These are phyloP conservation scores for Medicago arabica DNA, from an alignment of 306 rosid genomes.

Conservation along the genomic window DNA sequence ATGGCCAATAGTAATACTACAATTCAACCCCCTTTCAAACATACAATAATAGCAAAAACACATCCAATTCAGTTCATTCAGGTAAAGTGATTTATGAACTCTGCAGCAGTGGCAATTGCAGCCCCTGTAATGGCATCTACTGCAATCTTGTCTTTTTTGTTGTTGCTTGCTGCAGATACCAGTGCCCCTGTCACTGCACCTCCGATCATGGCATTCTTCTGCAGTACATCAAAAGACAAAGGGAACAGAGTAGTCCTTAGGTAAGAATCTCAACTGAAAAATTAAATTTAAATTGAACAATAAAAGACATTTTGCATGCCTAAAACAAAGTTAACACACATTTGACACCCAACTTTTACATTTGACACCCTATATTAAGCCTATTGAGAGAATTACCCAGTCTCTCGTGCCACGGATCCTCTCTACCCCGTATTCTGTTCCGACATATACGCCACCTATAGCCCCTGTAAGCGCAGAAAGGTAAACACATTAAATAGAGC, in stretches of 20 bases:
- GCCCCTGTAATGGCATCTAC: conserved; percentile 86
- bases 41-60: conserved; percentile 18
- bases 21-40: conserved; percentile 27
- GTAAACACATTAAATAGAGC: conserved; percentile 8
- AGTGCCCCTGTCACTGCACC: conserved; percentile 89
- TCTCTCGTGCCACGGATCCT: conserved; percentile 82
- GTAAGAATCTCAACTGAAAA: conserved; percentile 34
- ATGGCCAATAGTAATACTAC: too few relatives aligned
- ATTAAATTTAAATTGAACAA: conserved; percentile 6
- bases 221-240: conserved; percentile 49
- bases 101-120: conserved; percentile 92
- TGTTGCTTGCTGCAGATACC: conserved; percentile 58
- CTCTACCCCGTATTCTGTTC: conserved; percentile 78
- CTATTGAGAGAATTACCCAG: conserved; percentile 64
- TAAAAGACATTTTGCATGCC: background rate
- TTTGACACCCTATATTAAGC: background rate
- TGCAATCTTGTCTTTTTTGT: conserved; percentile 57
- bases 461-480: conserved; percentile 55
- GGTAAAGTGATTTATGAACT: conserved; percentile 79
- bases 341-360: conserved; percentile 5
- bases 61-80: conserved; percentile 41
- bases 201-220: conserved; percentile 95
- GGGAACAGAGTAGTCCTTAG: background rate
- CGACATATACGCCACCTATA: conserved; percentile 81
- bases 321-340: conserved; percentile 4